Percentiles rank a stretch among this genome's conserved stretches.
These are phyloP conservation scores for Nannochloropsis gaditana DNA, from an alignment of 108 stramenopile species.

Conservation along the genomic window DNA sequence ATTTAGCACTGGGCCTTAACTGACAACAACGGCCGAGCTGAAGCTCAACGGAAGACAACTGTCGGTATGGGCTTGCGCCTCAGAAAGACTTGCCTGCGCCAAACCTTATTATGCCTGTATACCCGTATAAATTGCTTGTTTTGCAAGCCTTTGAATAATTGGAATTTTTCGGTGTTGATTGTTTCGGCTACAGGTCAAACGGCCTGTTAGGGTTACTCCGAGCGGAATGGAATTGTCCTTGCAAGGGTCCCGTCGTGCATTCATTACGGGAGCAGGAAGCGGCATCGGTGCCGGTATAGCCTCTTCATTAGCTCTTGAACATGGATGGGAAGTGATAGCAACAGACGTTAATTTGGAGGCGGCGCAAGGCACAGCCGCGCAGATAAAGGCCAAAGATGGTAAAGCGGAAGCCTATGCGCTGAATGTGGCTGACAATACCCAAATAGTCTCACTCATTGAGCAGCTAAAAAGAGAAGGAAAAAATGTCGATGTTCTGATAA, in stretches of 20 bases:
- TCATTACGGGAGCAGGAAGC: not conserved
- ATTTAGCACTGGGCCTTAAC: too few species aligned
- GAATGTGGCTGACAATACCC: not conserved
- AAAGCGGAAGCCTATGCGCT: not conserved
- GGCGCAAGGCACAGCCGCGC: slow-evolving; percentile 15
- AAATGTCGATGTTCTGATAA: slow-evolving; percentile 26
- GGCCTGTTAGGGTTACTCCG: too few species aligned
- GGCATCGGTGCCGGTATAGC: not conserved
- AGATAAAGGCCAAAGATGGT: not conserved
- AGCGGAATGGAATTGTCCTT: not conserved
- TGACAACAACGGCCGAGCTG: too few species aligned
- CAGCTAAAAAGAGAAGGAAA: not conserved
- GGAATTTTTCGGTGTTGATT: too few species aligned
- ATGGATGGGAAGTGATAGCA: not conserved
- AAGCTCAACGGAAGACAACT: too few species aligned
- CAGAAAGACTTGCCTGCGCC: too few species aligned
- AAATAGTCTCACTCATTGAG: not conserved
- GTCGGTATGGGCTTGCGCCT: too few species aligned
- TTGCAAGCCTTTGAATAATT: too few species aligned
- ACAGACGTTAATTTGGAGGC: not conserved
- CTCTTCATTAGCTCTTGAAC: not conserved
- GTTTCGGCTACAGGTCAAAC: too few species aligned
- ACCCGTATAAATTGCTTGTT: too few species aligned
- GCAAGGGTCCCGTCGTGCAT: not conserved
- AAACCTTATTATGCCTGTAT: too few species aligned